Base-by-base conservation (phyloP, 2,329 filamentous ascomycete species). In the Fusarium newnesense region DNA sequence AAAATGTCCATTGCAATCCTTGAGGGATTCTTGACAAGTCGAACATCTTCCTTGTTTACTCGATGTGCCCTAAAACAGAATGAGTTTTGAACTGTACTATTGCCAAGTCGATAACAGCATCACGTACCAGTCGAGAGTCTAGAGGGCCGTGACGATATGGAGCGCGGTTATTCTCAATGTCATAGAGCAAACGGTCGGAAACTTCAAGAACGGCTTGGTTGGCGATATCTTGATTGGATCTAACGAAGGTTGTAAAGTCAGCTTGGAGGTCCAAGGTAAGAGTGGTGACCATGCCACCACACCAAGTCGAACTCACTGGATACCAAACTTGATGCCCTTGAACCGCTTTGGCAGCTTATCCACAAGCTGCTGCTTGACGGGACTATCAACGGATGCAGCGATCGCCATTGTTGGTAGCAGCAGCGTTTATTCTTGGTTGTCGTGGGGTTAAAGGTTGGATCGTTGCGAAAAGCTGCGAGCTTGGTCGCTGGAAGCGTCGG, bases 141-240 rank as follows among this genome's bases (percentile, higher is more conserved):
- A 98, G 90, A 47, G 96, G 94, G 49, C 96, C 96, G 86, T 98
- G 90, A 66, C 89, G 86, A 66, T 93, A 94, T 24, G 95, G 91
- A 59, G 88, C 89, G 79, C 95, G 91, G 78, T 92, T 92, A 78
- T 92, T 92, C 76, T 93, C 91, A 76, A 97, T 90, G 81, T 99
- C 95, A 86, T 97, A 99, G 70, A 98, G 91, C 81, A 95, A 92
- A 78, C 95, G 91, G 81, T 98, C 94, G n/a, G 94, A 97, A 65
- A 99, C 93, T 83, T 98, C 95, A 75, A 98, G 89, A 64, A 98
- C 95, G 72, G 93, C 95, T 83, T 99, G 96, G 80, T 96, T 97
- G 76, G 97, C 93, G 75, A 98, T 97, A 79, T 98, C 94, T 80
- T 97, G 93, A 78, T 94, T 95, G 32, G 95, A 97, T 79, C 93